Conservation (phyloP, 768 basidiomycete genomes). For the Myochromella boudieri region DNA sequence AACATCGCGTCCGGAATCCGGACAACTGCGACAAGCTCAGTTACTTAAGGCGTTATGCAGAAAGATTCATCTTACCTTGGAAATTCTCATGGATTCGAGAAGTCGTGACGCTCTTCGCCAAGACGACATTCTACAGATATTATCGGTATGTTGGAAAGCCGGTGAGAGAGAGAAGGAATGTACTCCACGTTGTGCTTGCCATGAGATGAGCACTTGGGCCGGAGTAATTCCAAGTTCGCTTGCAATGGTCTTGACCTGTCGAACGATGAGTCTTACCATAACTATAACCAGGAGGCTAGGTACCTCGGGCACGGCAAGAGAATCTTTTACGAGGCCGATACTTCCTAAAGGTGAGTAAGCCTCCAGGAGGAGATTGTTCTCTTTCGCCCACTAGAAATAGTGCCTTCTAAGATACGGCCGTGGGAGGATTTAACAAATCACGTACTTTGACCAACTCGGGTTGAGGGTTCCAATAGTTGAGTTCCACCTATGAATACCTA, state of each 20-base stretch:
- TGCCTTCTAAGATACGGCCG: too few species aligned
- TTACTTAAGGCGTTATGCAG: neutral
- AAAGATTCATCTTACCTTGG: constrained; percentile 38
- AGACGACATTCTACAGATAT: constrained; percentile 55
- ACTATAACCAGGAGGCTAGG: neutral
- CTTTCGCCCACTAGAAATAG: constrained; percentile 66
- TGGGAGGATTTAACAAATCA: neutral
- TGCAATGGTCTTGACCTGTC: constrained; percentile 56
- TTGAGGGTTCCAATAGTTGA: constrained; percentile 78
- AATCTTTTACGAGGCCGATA: constrained; percentile 52
- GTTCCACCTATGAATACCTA: constrained; percentile 47
- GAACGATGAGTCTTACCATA: neutral
- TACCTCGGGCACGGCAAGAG: constrained; percentile 59
- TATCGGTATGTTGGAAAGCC: neutral
- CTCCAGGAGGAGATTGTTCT: constrained; percentile 62
- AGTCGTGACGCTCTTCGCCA: constrained; percentile 78
- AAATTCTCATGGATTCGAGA: constrained; percentile 70
- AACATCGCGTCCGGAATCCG: constrained; percentile 40
- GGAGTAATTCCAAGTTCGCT: constrained; percentile 66
- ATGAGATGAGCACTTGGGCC: constrained; percentile 72
- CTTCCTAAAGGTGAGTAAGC: constrained; percentile 80
- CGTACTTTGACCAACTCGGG: constrained; percentile 66
- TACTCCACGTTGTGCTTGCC: constrained; percentile 78
- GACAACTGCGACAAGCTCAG: constrained; percentile 30
- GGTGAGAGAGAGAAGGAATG: constrained; percentile 21